A percentile compares a stretch with the other conserved stretches of the same genome.
Evolutionary conservation across 768 basidiomycete genomes (phyloP).

Genomic region (Coprinellus micaceus): DNA sequence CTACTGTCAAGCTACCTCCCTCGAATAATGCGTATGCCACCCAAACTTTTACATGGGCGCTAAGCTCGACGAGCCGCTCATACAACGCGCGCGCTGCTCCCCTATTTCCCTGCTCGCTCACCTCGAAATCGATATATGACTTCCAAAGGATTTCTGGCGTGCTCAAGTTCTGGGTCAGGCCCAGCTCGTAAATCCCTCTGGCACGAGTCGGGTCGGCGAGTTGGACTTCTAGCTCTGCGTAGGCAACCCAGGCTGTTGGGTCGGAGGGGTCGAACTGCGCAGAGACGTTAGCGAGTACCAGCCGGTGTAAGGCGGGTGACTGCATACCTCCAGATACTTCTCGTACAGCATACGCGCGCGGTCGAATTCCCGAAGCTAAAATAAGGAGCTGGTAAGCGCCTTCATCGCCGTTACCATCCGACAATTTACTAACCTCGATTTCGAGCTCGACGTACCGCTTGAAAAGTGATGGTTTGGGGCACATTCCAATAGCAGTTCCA

Average conservation of each 20-base stretch:
- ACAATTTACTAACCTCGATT: slow-evolving; percentile 59
- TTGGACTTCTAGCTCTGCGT: slow-evolving; percentile 84
- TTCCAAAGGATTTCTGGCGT: slow-evolving; percentile 97
- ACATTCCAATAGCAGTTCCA: slow-evolving; percentile 91
- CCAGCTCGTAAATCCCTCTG: slow-evolving; percentile 92
- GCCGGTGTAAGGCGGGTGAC: too few species aligned
- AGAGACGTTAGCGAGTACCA: not conserved
- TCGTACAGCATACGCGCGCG: slow-evolving; percentile 87
- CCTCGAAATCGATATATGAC: slow-evolving; percentile 93
- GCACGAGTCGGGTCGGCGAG: slow-evolving; percentile 85
- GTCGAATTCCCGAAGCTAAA: slow-evolving; percentile 93
- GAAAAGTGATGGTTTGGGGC: slow-evolving; percentile 92
- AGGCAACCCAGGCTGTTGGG: slow-evolving; percentile 93
- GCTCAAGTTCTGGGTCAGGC: slow-evolving; percentile 76
- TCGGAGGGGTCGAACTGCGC: slow-evolving; percentile 81
- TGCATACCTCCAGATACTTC: slow-evolving; percentile 84
- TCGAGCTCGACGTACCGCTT: slow-evolving; percentile 95
- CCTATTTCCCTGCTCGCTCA: slow-evolving; percentile 84
- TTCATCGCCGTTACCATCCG: too few species aligned
- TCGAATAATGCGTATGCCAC: slow-evolving; percentile 94
- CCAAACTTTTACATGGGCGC: slow-evolving; percentile 97
- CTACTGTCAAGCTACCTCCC: slow-evolving; percentile 69
- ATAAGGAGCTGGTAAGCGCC: not conserved
- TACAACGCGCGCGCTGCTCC: slow-evolving; percentile 81
- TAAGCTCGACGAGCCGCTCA: slow-evolving; percentile 82